Evolutionary conservation across 306 rosid genomes (phyloP), one percentile per base, ranked within the genome.

Genomic region (Vigna mungo): DNA sequence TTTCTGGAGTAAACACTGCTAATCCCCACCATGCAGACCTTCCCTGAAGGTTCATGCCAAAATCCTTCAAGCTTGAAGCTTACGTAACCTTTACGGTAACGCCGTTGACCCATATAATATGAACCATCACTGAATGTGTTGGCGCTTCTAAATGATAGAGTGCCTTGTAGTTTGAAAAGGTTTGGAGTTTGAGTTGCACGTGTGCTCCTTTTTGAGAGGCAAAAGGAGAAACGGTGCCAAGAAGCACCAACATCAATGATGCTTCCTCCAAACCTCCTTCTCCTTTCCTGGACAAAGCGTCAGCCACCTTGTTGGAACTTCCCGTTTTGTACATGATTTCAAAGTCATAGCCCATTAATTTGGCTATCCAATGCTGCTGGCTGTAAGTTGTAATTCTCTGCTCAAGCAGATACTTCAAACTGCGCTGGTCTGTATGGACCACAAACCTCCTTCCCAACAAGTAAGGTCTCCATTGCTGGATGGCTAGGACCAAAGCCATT

Each of bases 1-100:
- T 10, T 44, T 85, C 32, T 64, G 5, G 71, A 68, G 73, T 47
- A 53, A 14, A 72, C 53, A 30, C 1, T 43, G 9, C 79, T 67
- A 5, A 36, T 61, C 2, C 91, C 93, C 75, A 91, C 88, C 88
- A 84, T 81, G 68, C 96, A 88, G 47, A 84, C 66, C 25, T 87
- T 77, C 39, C 86, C 93, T 5, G 78, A 73, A 43, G 91, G 59
- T 59, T 58, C 66, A 54, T 86, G 83, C 90, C 90, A 91, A 78
- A 85, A 88, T 44, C 93, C 96, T 4, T 47, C 63, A 47, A 90
- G 87, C 27, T 4, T 71, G 36, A 87, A 78, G 23, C 25, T 71
- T 2, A 78, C 4, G 10, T 55, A 27, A 1, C 3, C 73, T 41
- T 9, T 41, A 20, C 71, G 71, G 15, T 9, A 6, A 36, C 11